Evolutionary conservation across 768 basidiomycete species (phyloP).

Genomic region (Macrolepiota fuliginosa): DNA sequence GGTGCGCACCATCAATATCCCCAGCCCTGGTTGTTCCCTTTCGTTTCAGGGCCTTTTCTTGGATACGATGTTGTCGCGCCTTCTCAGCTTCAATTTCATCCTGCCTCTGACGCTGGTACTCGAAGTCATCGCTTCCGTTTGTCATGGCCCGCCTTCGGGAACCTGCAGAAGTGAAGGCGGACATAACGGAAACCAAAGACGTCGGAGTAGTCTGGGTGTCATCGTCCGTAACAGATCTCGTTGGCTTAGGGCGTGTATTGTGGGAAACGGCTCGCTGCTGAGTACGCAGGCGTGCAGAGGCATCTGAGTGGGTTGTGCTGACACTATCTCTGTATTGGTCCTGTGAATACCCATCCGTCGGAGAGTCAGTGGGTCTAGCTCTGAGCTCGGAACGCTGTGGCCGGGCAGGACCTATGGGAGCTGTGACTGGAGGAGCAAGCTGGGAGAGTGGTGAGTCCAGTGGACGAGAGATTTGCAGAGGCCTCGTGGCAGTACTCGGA

Average conservation of each 20-base stretch:
- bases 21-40: slow-evolving; percentile 58
- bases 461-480: slow-evolving; percentile 59
- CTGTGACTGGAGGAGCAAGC: slow-evolving; percentile 35
- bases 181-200: slow-evolving; percentile 53
- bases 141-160: slow-evolving; percentile 53
- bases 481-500: slow-evolving; percentile 41
- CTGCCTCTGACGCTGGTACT: slow-evolving; percentile 57
- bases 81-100: slow-evolving; percentile 63
- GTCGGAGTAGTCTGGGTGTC: slow-evolving; percentile 41
- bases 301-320: slow-evolving; percentile 47
- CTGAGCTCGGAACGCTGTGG: slow-evolving; percentile 70
- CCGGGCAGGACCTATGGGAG: slow-evolving; percentile 53
- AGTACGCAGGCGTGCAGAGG: slow-evolving; percentile 22
- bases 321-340: slow-evolving; percentile 49
- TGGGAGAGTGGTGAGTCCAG: slow-evolving; percentile 48
- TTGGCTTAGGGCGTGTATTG: slow-evolving; percentile 16
- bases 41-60: slow-evolving; percentile 60
- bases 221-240: slow-evolving; percentile 30
- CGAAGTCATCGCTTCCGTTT: slow-evolving; percentile 49
- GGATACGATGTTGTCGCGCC: slow-evolving; percentile 65
- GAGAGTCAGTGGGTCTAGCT: slow-evolving; percentile 51
- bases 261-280: slow-evolving; percentile 14
- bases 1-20: slow-evolving; percentile 77
- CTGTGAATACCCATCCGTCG: slow-evolving; percentile 40
- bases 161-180: slow-evolving; percentile 70